Evolutionary conservation across 768 basidiomycete genomes (phyloP), one percentile per base, ranked within the genome.

Genomic region (Podaxis rugospora): DNA sequence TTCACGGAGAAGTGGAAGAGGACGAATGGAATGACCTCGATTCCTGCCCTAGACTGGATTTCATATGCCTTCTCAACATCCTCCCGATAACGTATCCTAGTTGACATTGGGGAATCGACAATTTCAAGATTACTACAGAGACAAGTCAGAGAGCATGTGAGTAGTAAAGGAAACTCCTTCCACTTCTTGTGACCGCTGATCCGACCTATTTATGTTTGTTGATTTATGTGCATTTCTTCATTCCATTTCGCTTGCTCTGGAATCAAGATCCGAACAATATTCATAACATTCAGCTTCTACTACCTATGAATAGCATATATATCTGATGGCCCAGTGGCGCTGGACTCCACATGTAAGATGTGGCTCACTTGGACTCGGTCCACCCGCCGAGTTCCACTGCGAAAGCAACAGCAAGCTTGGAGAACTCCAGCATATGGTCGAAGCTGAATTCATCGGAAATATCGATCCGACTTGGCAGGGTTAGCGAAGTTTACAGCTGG

Each of bases 391-490:
- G 79, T 70, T 93, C 92, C 64, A 92, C 81, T 9, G 84, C 89
- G 69, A 88, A 90, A 1, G 88, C 90, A 27, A 89, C 85, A 39
- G 87, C 89, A 56, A 93, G 77, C 76, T 93, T 93, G 53, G 90
- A 90, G 74, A 93, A 93, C 74, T 93, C 88, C 59, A 90, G 67
- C 91, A 95, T 93, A 71, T 98, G 95, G 4, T 77, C 73, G 71
- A 96, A 98, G 69, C 88, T 90, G 75, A 97, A 97, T 72, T 96
- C 95, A 21, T 84, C 77, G 10, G 92, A 92, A 62, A 92, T 79
- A 70, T 95, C 91, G 59, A 90, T 90, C 55, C 89, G 89, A 70
- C 92, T 93, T 67, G 37, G 37, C 62, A 47, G 65, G 47, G 39
- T 58, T 57, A 51, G 66, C 54, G 59, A 56, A 64, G 32, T 66